Conservation (phyloP, 2,329 filamentous ascomycete species). For the Calonectria pseudoturangicola region DNA sequence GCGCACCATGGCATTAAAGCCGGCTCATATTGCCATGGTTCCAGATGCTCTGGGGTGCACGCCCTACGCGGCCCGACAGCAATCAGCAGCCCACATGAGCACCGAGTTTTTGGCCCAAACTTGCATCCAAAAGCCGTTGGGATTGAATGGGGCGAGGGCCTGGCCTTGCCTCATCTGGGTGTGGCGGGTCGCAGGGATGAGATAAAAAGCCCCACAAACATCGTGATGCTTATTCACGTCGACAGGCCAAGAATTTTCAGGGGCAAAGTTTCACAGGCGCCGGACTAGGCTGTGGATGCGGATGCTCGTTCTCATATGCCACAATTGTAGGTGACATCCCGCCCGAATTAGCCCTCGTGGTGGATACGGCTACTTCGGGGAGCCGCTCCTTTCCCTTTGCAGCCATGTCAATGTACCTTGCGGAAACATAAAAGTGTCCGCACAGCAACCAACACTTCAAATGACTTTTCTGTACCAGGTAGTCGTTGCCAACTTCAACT, state of each 20-base stretch:
- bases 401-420: not conserved
- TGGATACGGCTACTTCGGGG: constrained; percentile 6
- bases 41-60: not conserved
- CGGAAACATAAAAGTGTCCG: not conserved
- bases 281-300: not conserved
- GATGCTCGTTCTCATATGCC: not conserved
- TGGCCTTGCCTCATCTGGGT: constrained; percentile 11
- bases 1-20: not conserved
- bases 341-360: constrained; percentile 14
- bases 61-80: not conserved
- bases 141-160: not conserved
- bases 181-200: constrained; percentile 13
- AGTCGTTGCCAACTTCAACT: not conserved
- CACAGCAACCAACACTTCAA: not conserved
- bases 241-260: not conserved
- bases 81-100: not conserved
- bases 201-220: constrained; percentile 19
- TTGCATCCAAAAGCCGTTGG: not conserved
- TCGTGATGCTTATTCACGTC: constrained; percentile 16
- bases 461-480: not conserved
- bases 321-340: constrained; percentile 22
- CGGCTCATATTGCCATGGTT: not conserved
- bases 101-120: constrained; percentile 2
- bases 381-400: not conserved
- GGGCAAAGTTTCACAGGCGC: constrained; percentile 23